Conservation (phyloP, 2,329 filamentous ascomycete genomes). For the Sporothrix humicola region DNA sequence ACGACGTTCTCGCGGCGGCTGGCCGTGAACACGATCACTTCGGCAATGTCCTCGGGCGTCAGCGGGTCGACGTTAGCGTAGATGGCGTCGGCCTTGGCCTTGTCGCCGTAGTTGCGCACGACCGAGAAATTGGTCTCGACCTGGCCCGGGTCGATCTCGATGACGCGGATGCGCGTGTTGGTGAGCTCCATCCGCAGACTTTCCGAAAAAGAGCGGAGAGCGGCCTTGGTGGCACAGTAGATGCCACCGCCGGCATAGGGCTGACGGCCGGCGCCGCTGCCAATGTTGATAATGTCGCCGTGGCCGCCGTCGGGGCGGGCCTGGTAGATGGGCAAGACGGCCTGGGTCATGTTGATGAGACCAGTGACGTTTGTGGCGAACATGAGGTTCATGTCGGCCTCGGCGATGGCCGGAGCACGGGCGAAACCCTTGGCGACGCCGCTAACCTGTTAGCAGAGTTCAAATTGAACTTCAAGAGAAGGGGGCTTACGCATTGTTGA, state of each 20-base stretch:
- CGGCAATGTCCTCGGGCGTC: conserved; percentile 88
- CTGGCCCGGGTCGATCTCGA: conserved; percentile 89
- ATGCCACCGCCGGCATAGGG: conserved; percentile 85
- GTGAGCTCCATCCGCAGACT: conserved; percentile 82
- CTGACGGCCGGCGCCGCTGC: conserved; percentile 85
- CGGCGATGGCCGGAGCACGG: conserved; percentile 79
- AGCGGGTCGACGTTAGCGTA: conserved; percentile 84
- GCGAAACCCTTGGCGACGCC: conserved; percentile 89
- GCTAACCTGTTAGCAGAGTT: conserved; percentile 57
- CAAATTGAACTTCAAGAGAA: no score
- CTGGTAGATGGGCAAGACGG: conserved; percentile 81
- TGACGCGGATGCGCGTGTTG: conserved; percentile 79
- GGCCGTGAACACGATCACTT: conserved; percentile 85
- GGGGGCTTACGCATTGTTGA: conserved; percentile 98
- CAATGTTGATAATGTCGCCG: conserved; percentile 95
- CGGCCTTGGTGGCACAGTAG: conserved; percentile 92
- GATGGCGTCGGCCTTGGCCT: conserved; percentile 85
- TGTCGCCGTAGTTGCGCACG: conserved; percentile 86
- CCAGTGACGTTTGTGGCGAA: conserved; percentile 93
- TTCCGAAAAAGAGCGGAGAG: conserved; percentile 83
- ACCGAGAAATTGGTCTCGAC: conserved; percentile 91
- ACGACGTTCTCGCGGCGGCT: conserved; percentile 89
- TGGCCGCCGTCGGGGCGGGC: conserved; percentile 73
- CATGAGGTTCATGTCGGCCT: conserved; percentile 85
- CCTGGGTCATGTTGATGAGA: conserved; percentile 95